Evolutionary conservation across 2,329 filamentous ascomycete genomes (phyloP).

Genomic region (Aspergillus sp.): DNA sequence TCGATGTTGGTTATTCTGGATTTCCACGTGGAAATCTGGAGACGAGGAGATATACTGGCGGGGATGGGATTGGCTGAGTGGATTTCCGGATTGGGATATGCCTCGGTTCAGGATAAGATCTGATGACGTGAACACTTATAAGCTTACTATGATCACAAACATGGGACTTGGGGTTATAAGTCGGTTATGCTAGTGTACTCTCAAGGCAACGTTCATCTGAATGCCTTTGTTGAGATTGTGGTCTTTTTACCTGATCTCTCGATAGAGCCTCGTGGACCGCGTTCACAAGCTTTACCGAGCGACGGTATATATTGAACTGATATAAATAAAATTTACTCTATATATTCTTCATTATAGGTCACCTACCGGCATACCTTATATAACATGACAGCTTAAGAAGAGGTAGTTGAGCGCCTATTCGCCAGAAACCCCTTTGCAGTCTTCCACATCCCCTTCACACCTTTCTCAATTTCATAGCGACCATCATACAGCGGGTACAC

Average conservation of each 20-base stretch:
- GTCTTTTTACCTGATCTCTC: no score
- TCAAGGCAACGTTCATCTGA: no score
- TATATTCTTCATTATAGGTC: neutral
- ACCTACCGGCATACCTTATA: neutral
- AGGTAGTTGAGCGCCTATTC: neutral
- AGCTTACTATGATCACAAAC: neutral
- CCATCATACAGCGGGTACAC: slow-evolving; percentile 53
- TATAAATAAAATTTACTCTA: neutral
- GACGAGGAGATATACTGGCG: neutral
- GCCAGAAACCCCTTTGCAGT: neutral
- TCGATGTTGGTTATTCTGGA: neutral
- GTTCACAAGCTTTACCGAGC: no score
- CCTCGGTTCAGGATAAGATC: neutral
- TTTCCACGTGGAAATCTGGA: neutral
- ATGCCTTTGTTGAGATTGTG: neutral
- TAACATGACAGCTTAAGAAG: neutral
- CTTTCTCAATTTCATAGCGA: slow-evolving; percentile 39
- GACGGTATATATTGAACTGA: neutral
- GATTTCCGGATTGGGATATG: neutral
- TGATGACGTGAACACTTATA: neutral
- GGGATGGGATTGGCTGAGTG: neutral
- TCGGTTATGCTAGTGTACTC: neutral
- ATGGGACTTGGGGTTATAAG: neutral
- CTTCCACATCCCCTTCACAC: slow-evolving; percentile 20
- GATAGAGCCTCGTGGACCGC: no score